These are phyloP conservation scores for Megacollybia marginata DNA, from an alignment of 768 basidiomycete species.

Conservation along the genomic window DNA sequence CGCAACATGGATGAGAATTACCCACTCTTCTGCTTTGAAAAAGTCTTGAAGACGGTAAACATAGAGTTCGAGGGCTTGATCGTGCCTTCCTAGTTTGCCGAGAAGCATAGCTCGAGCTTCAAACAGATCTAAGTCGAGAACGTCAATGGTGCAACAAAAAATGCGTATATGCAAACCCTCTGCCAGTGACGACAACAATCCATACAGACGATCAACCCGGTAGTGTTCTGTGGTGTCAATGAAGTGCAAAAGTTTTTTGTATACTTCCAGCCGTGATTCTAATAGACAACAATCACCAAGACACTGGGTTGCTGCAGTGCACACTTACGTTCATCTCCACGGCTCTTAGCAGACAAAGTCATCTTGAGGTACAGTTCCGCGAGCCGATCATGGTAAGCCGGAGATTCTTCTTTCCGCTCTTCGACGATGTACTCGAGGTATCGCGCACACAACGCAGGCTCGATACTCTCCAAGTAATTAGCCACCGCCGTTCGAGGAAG, in stretches of 20 bases:
- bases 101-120: constrained; percentile 90
- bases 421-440: constrained; percentile 85
- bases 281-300: constrained; percentile 1
- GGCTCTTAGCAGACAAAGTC: constrained; percentile 50
- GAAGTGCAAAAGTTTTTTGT: constrained; percentile 71
- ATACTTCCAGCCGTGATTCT: constrained; percentile 46
- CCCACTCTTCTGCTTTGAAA: constrained; percentile 83
- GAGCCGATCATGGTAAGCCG: constrained; percentile 80
- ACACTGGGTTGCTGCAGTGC: background rate
- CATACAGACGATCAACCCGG: constrained; percentile 73
- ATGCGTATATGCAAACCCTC: constrained; percentile 47
- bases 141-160: background rate
- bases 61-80: constrained; percentile 92
- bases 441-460: constrained; percentile 58
- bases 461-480: constrained; percentile 68
- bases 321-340: constrained; percentile 48
- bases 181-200: constrained; percentile 48
- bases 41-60: constrained; percentile 83
- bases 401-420: constrained; percentile 59
- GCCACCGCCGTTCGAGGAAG: constrained; percentile 74
- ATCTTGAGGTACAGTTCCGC: constrained; percentile 80
- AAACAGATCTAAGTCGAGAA: constrained; percentile 53
- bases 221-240: constrained; percentile 66
- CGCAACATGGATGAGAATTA: background rate
- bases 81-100: constrained; percentile 84